phyloP scores from a whole-genome alignment of 2,329 filamentous ascomycete genomes.

The Fusarium sp. region DNA sequence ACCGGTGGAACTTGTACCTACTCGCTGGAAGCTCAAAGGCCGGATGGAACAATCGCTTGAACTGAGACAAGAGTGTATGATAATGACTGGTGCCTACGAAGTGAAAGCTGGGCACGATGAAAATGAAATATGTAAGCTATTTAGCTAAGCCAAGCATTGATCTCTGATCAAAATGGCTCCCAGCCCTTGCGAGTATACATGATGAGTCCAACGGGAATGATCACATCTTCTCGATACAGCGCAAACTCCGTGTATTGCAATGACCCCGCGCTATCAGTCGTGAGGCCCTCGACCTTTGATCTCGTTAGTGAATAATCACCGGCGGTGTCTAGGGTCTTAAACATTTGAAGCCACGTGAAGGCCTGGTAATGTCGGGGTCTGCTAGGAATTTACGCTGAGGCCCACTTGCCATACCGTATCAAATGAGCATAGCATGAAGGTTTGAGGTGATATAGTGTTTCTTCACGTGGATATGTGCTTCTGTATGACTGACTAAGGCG shows the following conservation, averaged over 20 bases:
- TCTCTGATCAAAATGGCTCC: neutral
- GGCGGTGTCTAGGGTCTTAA: too few relatives aligned
- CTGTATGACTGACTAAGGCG: accelerated
- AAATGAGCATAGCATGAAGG: neutral
- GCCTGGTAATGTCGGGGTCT: neutral
- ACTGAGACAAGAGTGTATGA: neutral
- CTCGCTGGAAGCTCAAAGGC: neutral
- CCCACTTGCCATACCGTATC: too few relatives aligned
- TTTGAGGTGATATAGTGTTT: neutral
- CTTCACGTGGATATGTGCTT: neutral
- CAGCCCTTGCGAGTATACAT: neutral
- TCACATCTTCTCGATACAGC: neutral
- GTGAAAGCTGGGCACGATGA: neutral
- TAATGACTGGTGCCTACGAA: neutral
- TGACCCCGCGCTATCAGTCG: neutral
- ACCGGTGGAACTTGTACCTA: neutral
- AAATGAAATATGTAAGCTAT: neutral
- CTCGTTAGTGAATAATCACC: neutral
- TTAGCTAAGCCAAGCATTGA: neutral
- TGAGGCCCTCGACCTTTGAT: neutral
- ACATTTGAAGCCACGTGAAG: neutral
- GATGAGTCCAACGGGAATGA: neutral
- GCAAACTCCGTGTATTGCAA: neutral
- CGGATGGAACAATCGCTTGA: neutral
- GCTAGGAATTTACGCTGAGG: neutral